Percentiles rank a stretch among this genome's conserved stretches.
These are phyloP conservation scores for Trichomonas vaginalis DNA, from an alignment of 208 protist genomes.

Conservation along the genomic window DNA sequence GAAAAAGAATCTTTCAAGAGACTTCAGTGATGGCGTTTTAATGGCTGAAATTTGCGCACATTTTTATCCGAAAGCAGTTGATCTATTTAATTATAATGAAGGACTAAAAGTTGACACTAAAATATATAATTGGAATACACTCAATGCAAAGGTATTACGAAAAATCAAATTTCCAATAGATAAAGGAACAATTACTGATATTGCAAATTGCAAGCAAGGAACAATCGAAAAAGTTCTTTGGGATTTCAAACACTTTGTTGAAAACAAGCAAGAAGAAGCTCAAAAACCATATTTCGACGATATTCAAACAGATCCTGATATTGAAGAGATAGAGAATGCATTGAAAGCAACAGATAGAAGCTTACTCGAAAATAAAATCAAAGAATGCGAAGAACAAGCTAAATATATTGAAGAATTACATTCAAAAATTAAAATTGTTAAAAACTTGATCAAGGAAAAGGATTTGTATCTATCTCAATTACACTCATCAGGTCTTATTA, in stretches of 20 bases:
- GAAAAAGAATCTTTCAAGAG: constrained; percentile 82
- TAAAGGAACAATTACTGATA: constrained; percentile 61
- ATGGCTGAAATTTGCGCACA: constrained; percentile 78
- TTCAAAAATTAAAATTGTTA: background rate
- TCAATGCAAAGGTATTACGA: constrained; percentile 70
- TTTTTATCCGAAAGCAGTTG: constrained; percentile 80
- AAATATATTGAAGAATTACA: background rate
- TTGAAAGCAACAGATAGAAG: background rate
- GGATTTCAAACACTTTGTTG: constrained; percentile 38
- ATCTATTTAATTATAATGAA: constrained; percentile 89
- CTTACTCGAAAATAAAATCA: background rate
- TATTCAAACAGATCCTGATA: background rate
- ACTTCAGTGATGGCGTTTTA: constrained; percentile 84
- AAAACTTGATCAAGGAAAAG: background rate
- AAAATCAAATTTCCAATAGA: constrained; percentile 69
- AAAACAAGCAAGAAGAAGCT: background rate
- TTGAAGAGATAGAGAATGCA: background rate
- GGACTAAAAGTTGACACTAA: constrained; percentile 66
- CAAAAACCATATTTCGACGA: background rate
- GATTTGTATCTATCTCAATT: background rate
- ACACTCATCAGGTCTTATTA: too few species aligned
- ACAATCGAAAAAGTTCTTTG: constrained; percentile 71
- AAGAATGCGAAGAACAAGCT: background rate
- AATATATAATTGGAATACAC: constrained; percentile 80
- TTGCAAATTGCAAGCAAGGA: constrained; percentile 59